Evolutionary conservation across 2,329 filamentous ascomycete species (phyloP).

Genomic region (Verticillium zaregamsianum): DNA sequence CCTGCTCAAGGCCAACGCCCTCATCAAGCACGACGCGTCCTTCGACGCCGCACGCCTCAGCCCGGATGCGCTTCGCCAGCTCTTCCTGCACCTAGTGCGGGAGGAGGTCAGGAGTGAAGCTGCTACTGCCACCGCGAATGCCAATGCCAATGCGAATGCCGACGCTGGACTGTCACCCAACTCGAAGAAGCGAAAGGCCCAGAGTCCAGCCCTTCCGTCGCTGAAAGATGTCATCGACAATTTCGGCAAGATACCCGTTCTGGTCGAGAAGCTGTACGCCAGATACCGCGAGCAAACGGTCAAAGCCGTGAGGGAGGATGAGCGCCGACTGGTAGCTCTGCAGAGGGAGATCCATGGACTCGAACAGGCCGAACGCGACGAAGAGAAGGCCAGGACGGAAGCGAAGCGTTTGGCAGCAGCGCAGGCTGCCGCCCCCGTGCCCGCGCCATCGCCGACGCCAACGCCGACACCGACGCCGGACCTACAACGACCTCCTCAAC

Average conservation of each 20-base stretch:
- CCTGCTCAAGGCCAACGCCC: slow-evolving; percentile 66
- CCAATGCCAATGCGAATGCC: slow-evolving; percentile 15
- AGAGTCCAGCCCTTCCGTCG: slow-evolving; percentile 58
- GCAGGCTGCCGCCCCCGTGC: background rate
- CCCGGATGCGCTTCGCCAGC: slow-evolving; percentile 71
- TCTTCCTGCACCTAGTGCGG: slow-evolving; percentile 72
- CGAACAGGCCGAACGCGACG: slow-evolving; percentile 40
- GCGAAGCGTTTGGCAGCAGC: slow-evolving; percentile 1
- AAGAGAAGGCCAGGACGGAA: slow-evolving; percentile 10
- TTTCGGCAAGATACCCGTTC: slow-evolving; percentile 60
- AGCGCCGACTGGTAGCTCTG: slow-evolving; percentile 60
- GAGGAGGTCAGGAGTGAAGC: slow-evolving; percentile 62
- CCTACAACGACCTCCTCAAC: background rate
- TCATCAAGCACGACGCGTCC: slow-evolving; percentile 64
- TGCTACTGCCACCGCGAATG: slow-evolving; percentile 22
- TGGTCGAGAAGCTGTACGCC: slow-evolving; percentile 71
- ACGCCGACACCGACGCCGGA: background rate
- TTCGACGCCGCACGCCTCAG: slow-evolving; percentile 73
- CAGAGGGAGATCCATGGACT: slow-evolving; percentile 66
- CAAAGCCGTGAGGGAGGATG: slow-evolving; percentile 69
- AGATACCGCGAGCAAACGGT: slow-evolving; percentile 68
- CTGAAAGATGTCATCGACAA: slow-evolving; percentile 65
- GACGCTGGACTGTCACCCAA: slow-evolving; percentile 30
- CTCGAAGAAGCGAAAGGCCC: slow-evolving; percentile 69
- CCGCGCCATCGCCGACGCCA: slow-evolving; percentile 1